phyloP scores from a whole-genome alignment of 1,139 yeast species.

The Geotrichum siamense region DNA sequence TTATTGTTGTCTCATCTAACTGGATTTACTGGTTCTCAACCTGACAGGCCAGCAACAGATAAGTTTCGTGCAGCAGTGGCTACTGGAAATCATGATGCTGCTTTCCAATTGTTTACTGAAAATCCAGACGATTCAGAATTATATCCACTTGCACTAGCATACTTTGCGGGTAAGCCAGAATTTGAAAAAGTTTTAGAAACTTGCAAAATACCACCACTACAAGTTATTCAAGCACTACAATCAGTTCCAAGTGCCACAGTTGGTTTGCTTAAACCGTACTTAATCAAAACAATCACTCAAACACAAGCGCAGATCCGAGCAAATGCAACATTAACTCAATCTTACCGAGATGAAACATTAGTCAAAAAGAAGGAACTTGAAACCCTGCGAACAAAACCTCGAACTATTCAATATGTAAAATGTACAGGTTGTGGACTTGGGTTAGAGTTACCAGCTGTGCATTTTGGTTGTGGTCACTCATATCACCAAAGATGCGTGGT shows the following conservation, averaged over 20 bases:
- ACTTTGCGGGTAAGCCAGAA: constrained; percentile 54
- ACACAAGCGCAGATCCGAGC: constrained; percentile 63
- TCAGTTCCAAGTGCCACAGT: constrained; percentile 59
- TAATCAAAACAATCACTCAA: constrained; percentile 53
- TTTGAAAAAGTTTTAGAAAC: constrained; percentile 47
- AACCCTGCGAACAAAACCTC: constrained; percentile 48
- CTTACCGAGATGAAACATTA: constrained; percentile 63
- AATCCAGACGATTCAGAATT: constrained; percentile 64
- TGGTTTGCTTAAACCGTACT: constrained; percentile 64
- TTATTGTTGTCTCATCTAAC: constrained; percentile 56
- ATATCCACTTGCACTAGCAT: constrained; percentile 58
- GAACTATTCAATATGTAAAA: constrained; percentile 56
- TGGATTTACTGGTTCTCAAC: constrained; percentile 1
- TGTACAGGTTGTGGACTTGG: constrained; percentile 67
- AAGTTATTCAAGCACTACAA: constrained; percentile 63
- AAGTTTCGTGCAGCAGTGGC: constrained; percentile 58
- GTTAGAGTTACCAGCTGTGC: constrained; percentile 73
- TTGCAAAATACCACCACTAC: constrained; percentile 65
- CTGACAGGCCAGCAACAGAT: constrained; percentile 31
- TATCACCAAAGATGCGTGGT: constrained; percentile 74
- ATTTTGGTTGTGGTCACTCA: constrained; percentile 81
- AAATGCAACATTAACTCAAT: constrained; percentile 57
- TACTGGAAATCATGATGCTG: constrained; percentile 50
- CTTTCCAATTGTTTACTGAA: constrained; percentile 49
- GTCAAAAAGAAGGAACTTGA: constrained; percentile 48